Base-by-base conservation (phyloP, 345 rosid species). In the Eucalyptus camaldulensis region DNA sequence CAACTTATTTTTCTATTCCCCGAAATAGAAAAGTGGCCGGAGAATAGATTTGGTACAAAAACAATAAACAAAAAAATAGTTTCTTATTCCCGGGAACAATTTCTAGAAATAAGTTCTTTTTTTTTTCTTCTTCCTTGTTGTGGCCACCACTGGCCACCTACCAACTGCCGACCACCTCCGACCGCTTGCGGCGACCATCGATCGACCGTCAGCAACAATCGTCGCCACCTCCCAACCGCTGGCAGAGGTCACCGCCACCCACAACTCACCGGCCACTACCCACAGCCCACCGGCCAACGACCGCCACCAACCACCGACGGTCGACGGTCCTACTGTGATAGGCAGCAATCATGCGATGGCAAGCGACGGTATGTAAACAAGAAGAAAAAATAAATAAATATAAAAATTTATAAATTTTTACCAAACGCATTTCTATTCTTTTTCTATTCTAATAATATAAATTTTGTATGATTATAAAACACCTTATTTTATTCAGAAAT, bases 101-200 rank as follows among this genome's bases (percentile, higher is more conserved):
- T 49, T 49, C 0, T 49, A 49, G 1, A 49, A 49, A 49, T 49
- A 49, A 49, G 16, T 13, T 49, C 6, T 49, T 13, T 49, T 44
- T 49, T 49, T 49, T 49, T 13, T 49, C 1, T 49, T 91, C 94
- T 89, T 92, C 95, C 2, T 91, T 94, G 88, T 49, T 49, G 16
- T 6, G 3, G 13, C 13, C 13, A 47, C 49, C 4, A 4, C 13
- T 0, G 1, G 2, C 49, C 0, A 1, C 51, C 0, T 13, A 2
- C 0, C 51, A 13, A 13, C 16, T 1, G 16, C 1, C 0, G 3
- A 6, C 51, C 16, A 49, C 51, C 17, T 49, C 16, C 1, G 0
- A 1, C 51, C 1, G 0, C 17, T 16, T 5, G 2, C 0, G 0
- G 1, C 51, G 17, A 49, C 51, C 51, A 49, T 47, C 2, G 5